Base-by-base conservation (phyloP, 257 asterid species). In the Solanum chiquidenum region DNA sequence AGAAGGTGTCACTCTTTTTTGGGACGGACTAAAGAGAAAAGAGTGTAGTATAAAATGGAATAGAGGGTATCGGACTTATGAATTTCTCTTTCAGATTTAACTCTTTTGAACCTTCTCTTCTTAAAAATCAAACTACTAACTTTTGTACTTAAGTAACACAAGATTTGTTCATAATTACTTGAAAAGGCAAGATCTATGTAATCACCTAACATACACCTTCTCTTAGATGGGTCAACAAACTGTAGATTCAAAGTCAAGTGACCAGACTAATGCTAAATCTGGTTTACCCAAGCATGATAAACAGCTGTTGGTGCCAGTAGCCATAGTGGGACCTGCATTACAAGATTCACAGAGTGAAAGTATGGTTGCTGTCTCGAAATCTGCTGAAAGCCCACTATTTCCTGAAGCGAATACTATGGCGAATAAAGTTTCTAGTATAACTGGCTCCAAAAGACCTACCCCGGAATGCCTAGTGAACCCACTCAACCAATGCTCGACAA, bases 181-280 rank as follows among this genome's bases (percentile, higher is more conserved):
- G 29, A 18, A 82, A 49, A 82, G 23, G 9, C 69, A 82, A 49
- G 44, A 82, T 82, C 69, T 82, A 46, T 82, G 14, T 82, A 31
- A 29, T 82, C 14, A 40, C 49, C 86, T 49, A 31, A 82, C 86
- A 82, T 49, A 49, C 69, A 49, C 69, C 68, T 89, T 46, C 69
- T 42, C 86, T 89, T 88, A 88, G 91, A 91, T 90, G 92, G 94
- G 90, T 89, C 92, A 91, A 88, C 93, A 92, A 91, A 90, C 92
- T 86, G 92, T 88, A 64, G 93, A 93, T 91, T 89, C 92, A 52
- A 85, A 89, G 33, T 88, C 84, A 76, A 72, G 91, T 42, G 89
- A 90, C 73, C 92, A 88, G 83, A 87, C 89, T 68, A 89, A 88
- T 89, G 85, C 89, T 83, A 92, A 91, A 91, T 84, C 87, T 88